Percentiles rank a stretch among this genome's conserved stretches.
These are phyloP conservation scores for Botrytis fabae DNA, from an alignment of 2,329 filamentous ascomycete species.

Conservation along the genomic window DNA sequence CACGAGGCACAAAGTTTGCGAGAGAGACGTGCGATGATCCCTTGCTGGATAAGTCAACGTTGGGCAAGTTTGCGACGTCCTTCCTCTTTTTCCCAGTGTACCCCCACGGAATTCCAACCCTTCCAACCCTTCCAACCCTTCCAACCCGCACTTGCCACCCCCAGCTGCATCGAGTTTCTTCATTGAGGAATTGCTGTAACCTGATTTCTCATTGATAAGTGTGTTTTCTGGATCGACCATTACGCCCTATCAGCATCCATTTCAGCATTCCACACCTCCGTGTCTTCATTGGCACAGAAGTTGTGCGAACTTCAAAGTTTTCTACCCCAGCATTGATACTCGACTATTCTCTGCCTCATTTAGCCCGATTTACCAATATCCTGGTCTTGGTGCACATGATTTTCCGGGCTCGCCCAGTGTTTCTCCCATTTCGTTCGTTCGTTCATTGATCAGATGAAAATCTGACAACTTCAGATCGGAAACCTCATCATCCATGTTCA, in stretches of 20 bases:
- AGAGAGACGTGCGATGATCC: neutral
- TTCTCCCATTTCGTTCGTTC: neutral
- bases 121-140: neutral
- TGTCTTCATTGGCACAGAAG: neutral
- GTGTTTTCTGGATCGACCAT: neutral
- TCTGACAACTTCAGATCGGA: neutral
- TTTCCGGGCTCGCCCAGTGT: neutral
- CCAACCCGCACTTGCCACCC: neutral
- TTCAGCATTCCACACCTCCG: neutral
- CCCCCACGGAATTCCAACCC: neutral
- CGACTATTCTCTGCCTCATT: neutral
- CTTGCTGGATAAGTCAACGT: neutral
- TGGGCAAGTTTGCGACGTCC: neutral
- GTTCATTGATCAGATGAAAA: neutral
- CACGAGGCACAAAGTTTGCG: neutral
- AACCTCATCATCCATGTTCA: neutral
- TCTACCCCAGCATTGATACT: neutral
- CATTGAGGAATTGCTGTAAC: neutral
- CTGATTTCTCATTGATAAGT: neutral
- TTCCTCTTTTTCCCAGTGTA: neutral
- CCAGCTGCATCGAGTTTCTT: neutral
- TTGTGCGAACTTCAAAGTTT: neutral
- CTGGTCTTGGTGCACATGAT: neutral
- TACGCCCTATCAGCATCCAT: neutral
- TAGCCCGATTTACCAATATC: neutral